These are phyloP conservation scores for Didymella arachidicola DNA, from an alignment of 2,329 filamentous ascomycete genomes.

Conservation along the genomic window DNA sequence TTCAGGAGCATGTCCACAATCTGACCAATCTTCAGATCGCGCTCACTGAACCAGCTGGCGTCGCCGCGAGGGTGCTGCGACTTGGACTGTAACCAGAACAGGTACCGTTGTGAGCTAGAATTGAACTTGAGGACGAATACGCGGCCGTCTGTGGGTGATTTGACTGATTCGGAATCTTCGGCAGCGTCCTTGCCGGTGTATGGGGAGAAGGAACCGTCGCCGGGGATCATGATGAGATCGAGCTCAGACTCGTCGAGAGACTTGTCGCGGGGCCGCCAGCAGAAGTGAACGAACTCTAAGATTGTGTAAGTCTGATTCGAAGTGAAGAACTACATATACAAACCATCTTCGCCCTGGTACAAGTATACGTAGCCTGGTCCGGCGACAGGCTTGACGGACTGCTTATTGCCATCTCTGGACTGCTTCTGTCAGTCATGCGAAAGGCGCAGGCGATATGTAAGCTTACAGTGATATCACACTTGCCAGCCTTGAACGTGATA, in stretches of 20 bases:
- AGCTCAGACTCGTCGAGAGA: conserved; percentile 77
- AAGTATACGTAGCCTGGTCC: conserved; percentile 90
- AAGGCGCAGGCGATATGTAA: not conserved
- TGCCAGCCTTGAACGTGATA: conserved; percentile 96
- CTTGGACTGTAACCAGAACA: conserved; percentile 97
- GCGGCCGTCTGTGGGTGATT: conserved; percentile 77
- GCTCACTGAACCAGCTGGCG: conserved; percentile 79
- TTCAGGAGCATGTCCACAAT: conserved; percentile 85
- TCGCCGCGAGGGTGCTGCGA: conserved; percentile 75
- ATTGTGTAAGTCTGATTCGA: conserved; percentile 22
- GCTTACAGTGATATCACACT: conserved; percentile 83
- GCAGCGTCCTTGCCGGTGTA: conserved; percentile 66
- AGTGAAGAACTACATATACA: conserved; percentile 20
- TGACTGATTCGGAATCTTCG: conserved; percentile 65
- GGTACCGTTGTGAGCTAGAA: conserved; percentile 86
- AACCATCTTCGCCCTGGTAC: conserved; percentile 83
- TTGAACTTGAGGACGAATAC: conserved; percentile 93
- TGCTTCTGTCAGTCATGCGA: conserved; percentile 29
- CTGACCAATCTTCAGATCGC: conserved; percentile 86
- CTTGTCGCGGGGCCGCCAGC: conserved; percentile 85
- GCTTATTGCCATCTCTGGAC: conserved; percentile 38
- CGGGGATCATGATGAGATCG: conserved; percentile 92
- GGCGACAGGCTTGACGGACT: conserved; percentile 74
- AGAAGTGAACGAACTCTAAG: conserved; percentile 89
- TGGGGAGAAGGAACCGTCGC: conserved; percentile 85